Evolutionary conservation across 768 basidiomycete genomes (phyloP).

Genomic region (Lactarius quietus): DNA sequence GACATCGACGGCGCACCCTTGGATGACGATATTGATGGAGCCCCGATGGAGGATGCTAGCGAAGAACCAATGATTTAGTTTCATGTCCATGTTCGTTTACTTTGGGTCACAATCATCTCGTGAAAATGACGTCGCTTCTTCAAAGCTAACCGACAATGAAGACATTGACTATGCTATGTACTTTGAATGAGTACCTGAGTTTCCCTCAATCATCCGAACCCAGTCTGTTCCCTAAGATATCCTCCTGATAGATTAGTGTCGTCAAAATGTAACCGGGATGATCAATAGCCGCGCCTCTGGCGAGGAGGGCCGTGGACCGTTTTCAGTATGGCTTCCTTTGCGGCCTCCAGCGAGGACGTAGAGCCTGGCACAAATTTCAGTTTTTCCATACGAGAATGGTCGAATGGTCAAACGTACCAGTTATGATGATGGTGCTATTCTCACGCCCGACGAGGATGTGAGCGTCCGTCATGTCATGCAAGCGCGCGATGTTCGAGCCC

Average conservation of each 20-base stretch:
- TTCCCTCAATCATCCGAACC: not conserved
- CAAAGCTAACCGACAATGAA: constrained; percentile 7
- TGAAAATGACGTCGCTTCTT: not conserved
- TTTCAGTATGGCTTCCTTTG: constrained; percentile 72
- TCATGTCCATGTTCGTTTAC: not conserved
- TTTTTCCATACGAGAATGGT: constrained; percentile 1
- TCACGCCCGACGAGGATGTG: constrained; percentile 91
- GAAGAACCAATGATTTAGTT: constrained; percentile 32
- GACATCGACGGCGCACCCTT: constrained; percentile 23
- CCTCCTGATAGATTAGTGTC: not conserved
- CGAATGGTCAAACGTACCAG: constrained; percentile 45
- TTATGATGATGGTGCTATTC: constrained; percentile 81
- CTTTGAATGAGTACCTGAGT: constrained; percentile 4
- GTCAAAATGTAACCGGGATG: not conserved
- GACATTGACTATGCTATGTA: not conserved
- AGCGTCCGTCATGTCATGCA: constrained; percentile 85
- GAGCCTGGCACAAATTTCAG: constrained; percentile 46
- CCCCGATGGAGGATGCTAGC: constrained; percentile 36
- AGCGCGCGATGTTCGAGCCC: constrained; percentile 83
- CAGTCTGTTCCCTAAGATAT: constrained; percentile 9
- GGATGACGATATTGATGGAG: constrained; percentile 34
- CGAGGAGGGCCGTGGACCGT: constrained; percentile 36
- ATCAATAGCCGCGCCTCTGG: constrained; percentile 16
- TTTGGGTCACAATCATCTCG: not conserved
- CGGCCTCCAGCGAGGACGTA: constrained; percentile 61